Conservation (phyloP, 805 yeast genomes). For the Ogataea paraovalis region DNA sequence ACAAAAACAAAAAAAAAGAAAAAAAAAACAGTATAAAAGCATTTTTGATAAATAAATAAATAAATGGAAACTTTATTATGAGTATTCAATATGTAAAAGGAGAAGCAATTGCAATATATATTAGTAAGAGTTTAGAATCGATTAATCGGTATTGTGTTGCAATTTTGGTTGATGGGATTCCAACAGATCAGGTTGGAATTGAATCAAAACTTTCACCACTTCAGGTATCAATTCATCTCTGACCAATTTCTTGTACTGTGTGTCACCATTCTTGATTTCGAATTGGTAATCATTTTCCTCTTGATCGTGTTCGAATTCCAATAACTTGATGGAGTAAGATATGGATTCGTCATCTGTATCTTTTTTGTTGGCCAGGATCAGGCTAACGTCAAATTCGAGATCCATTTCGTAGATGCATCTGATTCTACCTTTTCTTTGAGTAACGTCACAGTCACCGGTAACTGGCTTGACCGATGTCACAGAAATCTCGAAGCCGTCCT, state of each 20-base stretch:
- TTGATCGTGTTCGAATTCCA: slow-evolving; percentile 77
- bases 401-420: slow-evolving; percentile 69
- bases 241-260: slow-evolving; percentile 36
- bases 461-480: slow-evolving; percentile 39
- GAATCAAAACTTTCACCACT: slow-evolving; percentile 42
- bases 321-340: slow-evolving; percentile 45
- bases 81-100: not conserved
- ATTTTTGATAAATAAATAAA: slow-evolving; percentile 15
- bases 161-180: slow-evolving; percentile 58
- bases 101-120: no score
- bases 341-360: slow-evolving; percentile 31
- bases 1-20: slow-evolving; percentile 6
- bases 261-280: slow-evolving; percentile 37
- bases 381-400: slow-evolving; percentile 44
- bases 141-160: slow-evolving; percentile 44
- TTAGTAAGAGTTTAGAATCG: no score
- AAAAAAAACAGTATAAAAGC: no score
- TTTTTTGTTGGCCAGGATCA: slow-evolving; percentile 33
- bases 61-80: slow-evolving; percentile 41
- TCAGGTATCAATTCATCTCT: slow-evolving; percentile 49
- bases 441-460: slow-evolving; percentile 76
- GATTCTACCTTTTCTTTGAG: slow-evolving; percentile 79
- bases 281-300: slow-evolving; percentile 60
- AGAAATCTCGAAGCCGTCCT: slow-evolving; percentile 33
- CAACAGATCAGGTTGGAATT: slow-evolving; percentile 62